These are phyloP conservation scores for Torulaspora globosa DNA, from an alignment of 1,139 yeast species.

Conservation along the genomic window DNA sequence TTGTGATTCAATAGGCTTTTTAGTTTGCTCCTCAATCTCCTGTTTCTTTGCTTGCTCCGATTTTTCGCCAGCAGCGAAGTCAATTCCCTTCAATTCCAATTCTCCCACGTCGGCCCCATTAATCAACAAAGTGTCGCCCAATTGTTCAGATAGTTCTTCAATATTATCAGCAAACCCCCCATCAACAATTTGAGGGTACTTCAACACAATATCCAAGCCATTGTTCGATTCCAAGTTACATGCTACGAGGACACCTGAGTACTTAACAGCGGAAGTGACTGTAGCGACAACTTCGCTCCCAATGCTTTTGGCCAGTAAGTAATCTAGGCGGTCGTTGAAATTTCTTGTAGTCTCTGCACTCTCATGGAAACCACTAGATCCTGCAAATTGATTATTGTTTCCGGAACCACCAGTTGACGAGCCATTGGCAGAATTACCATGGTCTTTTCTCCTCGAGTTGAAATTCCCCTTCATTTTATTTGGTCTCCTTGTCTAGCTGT, in stretches of 20 bases:
- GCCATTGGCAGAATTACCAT: slow-evolving; percentile 14
- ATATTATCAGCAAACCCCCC: slow-evolving; percentile 38
- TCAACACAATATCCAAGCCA: slow-evolving; percentile 51
- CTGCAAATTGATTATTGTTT: slow-evolving; percentile 8
- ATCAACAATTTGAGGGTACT: slow-evolving; percentile 46
- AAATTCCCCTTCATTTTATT: slow-evolving; percentile 20
- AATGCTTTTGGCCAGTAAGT: slow-evolving; percentile 49
- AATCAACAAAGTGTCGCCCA: slow-evolving; percentile 49
- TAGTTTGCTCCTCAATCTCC: slow-evolving; percentile 14
- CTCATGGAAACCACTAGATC: slow-evolving; percentile 24
- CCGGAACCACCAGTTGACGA: slow-evolving; percentile 10
- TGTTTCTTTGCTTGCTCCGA: slow-evolving; percentile 21
- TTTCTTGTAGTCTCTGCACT: slow-evolving; percentile 28
- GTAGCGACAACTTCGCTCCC: slow-evolving; percentile 59
- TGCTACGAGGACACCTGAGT: slow-evolving; percentile 54
- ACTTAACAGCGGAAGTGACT: slow-evolving; percentile 56
- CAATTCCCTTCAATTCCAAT: slow-evolving; percentile 41
- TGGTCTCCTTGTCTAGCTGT: background rate
- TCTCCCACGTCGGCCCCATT: slow-evolving; percentile 62
- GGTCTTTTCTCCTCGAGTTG: slow-evolving; percentile 21
- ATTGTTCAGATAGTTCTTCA: slow-evolving; percentile 37
- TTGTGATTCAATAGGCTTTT: slow-evolving; percentile 11
- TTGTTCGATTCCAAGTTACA: slow-evolving; percentile 42
- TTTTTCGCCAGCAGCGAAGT: slow-evolving; percentile 29
- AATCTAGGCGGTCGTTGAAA: slow-evolving; percentile 49